Evolutionary conservation across 495 filamentous ascomycete genomes (phyloP).

Genomic region (Evansstolkia leycettana): DNA sequence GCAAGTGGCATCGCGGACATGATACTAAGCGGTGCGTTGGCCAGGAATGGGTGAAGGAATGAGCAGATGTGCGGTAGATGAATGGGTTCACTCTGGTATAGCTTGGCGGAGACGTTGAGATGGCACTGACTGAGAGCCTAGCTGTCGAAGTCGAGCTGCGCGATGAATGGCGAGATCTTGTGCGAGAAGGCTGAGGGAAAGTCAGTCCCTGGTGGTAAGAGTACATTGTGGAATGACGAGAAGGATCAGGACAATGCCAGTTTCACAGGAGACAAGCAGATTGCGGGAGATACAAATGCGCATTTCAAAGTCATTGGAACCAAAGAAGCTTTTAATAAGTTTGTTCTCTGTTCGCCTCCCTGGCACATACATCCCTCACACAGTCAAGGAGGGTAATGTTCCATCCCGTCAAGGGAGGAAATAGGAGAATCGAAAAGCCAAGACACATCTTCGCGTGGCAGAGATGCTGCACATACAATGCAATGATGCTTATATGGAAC

Average conservation of each 20-base stretch:
- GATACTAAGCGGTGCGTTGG: conserved; percentile 6
- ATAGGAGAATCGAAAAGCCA: too few relatives aligned
- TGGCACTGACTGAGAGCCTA: not conserved
- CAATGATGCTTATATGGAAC: too few relatives aligned
- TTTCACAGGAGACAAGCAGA: not conserved
- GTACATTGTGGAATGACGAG: not conserved
- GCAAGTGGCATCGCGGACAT: conserved; percentile 10
- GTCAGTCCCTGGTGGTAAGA: too few relatives aligned
- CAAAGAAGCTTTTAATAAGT: not conserved
- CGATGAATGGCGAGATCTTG: conserved; percentile 1
- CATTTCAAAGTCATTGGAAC: not conserved
- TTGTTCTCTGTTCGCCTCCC: not conserved
- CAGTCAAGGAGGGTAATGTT: not conserved
- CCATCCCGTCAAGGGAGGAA: too few relatives aligned
- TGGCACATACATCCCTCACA: not conserved
- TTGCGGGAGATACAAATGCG: not conserved
- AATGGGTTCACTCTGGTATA: conserved; percentile 13
- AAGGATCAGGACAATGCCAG: too few relatives aligned
- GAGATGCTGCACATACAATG: too few relatives aligned
- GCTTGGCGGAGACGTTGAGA: conserved; percentile 4
- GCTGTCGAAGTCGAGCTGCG: not conserved
- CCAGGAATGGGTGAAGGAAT: conserved; percentile 15
- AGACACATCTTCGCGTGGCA: too few relatives aligned
- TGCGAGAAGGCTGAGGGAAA: not conserved
- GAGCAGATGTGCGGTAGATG: conserved; percentile 6